These are phyloP conservation scores for Scorias spongiosa DNA, from an alignment of 2,329 filamentous ascomycete genomes.

Conservation along the genomic window DNA sequence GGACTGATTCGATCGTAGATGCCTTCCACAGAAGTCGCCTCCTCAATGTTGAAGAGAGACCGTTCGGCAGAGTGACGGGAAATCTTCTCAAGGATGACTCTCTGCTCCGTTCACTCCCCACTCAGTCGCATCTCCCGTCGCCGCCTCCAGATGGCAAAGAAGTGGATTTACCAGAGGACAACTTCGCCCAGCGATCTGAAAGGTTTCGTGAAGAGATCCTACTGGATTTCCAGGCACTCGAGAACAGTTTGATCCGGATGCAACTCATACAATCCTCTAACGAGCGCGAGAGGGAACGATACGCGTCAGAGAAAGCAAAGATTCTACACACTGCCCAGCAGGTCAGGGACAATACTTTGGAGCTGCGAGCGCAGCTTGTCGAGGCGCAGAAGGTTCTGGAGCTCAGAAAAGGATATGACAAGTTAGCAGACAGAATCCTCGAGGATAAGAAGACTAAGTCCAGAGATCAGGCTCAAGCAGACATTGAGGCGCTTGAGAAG, in stretches of 20 bases:
- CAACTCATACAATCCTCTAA: conserved; percentile 80
- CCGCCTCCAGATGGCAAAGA: conserved; percentile 42
- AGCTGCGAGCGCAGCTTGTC: conserved; percentile 60
- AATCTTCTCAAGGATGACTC: conserved; percentile 56
- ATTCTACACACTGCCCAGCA: conserved; percentile 65
- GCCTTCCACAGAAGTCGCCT: conserved; percentile 78
- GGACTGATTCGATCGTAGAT: conserved; percentile 29
- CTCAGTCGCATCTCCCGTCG: conserved; percentile 39
- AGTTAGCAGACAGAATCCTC: conserved; percentile 74
- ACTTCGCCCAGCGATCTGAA: conserved; percentile 31
- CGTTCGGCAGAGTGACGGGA: conserved; percentile 78
- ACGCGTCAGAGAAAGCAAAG: conserved; percentile 61
- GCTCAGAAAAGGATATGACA: conserved; percentile 73
- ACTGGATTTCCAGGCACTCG: conserved; percentile 78
- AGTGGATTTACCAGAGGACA: conserved; percentile 29
- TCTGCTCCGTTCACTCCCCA: conserved; percentile 41
- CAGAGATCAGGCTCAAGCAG: conserved; percentile 66
- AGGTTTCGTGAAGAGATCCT: conserved; percentile 67
- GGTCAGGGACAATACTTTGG: conserved; percentile 59
- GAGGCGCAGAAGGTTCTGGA: conserved; percentile 60
- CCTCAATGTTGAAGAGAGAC: conserved; percentile 79
- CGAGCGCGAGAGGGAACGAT: conserved; percentile 65
- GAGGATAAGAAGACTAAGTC: conserved; percentile 64
- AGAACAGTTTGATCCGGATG: conserved; percentile 71
- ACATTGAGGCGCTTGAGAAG: conserved; percentile 66